Conservation (phyloP, 306 rosid genomes). For the Parietaria judaica region DNA sequence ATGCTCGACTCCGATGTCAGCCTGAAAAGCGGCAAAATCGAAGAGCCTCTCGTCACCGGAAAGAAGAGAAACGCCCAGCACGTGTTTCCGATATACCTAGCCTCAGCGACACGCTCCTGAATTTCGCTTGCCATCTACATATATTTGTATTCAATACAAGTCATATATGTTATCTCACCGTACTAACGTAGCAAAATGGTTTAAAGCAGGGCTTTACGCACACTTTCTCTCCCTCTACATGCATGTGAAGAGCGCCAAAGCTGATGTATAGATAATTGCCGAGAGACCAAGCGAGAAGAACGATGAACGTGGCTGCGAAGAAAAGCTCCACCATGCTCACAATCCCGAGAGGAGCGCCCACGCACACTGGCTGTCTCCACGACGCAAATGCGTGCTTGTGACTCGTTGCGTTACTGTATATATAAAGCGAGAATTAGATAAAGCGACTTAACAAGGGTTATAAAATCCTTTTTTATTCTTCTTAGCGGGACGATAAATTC, state of each 20-base stretch:
- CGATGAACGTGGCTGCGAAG: conserved; percentile 39
- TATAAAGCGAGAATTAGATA: too few relatives aligned
- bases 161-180: neutral
- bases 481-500: too few relatives aligned
- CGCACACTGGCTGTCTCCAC: conserved; percentile 39
- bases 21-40: conserved; percentile 50
- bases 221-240: conserved; percentile 36
- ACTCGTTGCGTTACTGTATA: conserved; percentile 3
- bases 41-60: conserved; percentile 59
- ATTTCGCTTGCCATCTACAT: conserved; percentile 59
- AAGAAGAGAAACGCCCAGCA: conserved; percentile 81
- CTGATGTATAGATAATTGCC: conserved; percentile 48
- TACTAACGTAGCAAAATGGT: too few relatives aligned
- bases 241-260: conserved; percentile 44
- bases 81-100: conserved; percentile 60
- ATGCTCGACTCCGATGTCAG: conserved; percentile 61
- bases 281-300: conserved; percentile 61
- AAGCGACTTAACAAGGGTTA: neutral
- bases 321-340: conserved; percentile 40
- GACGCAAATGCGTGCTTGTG: conserved; percentile 8
- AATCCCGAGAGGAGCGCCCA: conserved; percentile 48
- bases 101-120: conserved; percentile 57
- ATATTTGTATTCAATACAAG: neutral
- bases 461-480: too few relatives aligned
- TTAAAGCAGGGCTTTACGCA: neutral